These are phyloP conservation scores for Cerrena zonata DNA, from an alignment of 1,284 basidiomycete genomes.

Conservation along the genomic window DNA sequence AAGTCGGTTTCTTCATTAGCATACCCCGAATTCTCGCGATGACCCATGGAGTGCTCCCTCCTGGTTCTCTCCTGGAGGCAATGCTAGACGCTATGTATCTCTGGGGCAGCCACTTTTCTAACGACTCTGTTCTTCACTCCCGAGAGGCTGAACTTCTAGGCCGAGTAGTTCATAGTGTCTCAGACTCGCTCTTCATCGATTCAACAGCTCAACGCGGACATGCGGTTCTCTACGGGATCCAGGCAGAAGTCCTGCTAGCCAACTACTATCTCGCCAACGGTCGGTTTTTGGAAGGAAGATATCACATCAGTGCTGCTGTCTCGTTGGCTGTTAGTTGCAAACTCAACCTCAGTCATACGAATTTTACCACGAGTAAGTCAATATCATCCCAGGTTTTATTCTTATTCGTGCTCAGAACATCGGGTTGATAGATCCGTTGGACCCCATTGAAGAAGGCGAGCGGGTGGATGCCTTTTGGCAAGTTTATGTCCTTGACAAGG, in stretches of 20 bases:
- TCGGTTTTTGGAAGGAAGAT: slow-evolving; percentile 37
- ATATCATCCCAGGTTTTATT: background rate
- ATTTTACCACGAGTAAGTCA: background rate
- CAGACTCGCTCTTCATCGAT: slow-evolving; percentile 31
- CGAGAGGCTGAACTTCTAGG: slow-evolving; percentile 36
- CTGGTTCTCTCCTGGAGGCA: slow-evolving; percentile 35
- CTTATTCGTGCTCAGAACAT: background rate
- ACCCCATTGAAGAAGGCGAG: slow-evolving; percentile 50
- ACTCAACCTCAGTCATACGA: slow-evolving; percentile 27
- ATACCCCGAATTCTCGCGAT: slow-evolving; percentile 29
- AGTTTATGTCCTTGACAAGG: slow-evolving; percentile 58
- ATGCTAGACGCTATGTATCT: slow-evolving; percentile 45
- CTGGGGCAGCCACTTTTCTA: slow-evolving; percentile 41
- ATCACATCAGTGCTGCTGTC: slow-evolving; percentile 37
- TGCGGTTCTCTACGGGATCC: slow-evolving; percentile 48
- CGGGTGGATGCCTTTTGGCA: slow-evolving; percentile 67
- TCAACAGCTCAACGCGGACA: slow-evolving; percentile 13
- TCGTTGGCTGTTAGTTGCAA: slow-evolving; percentile 31
- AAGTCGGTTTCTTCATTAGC: slow-evolving; percentile 39
- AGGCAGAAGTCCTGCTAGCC: slow-evolving; percentile 52
- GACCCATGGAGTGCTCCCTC: background rate
- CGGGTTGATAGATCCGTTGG: slow-evolving; percentile 11
- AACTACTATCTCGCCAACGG: slow-evolving; percentile 47
- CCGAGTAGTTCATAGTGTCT: slow-evolving; percentile 38
- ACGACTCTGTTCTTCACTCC: slow-evolving; percentile 17